phyloP scores from a whole-genome alignment of 2,329 filamentous ascomycete genomes.

The Aspergillus fijiensis region DNA sequence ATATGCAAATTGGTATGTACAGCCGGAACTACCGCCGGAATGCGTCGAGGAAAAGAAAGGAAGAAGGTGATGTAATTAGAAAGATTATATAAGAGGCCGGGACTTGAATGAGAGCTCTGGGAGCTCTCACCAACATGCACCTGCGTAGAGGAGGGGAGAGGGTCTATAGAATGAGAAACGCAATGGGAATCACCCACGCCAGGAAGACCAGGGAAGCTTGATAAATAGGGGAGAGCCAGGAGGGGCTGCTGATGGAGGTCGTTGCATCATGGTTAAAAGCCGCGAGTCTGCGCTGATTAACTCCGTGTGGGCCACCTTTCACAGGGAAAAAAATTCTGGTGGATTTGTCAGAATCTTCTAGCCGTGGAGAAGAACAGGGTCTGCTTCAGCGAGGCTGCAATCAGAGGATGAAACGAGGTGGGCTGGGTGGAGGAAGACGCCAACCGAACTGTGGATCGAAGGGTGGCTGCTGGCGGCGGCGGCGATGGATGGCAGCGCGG shows the following conservation, averaged over 20 bases:
- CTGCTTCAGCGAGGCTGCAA: background rate
- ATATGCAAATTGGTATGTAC: conserved; percentile 5
- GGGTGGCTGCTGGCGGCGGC: background rate
- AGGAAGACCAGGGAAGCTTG: background rate
- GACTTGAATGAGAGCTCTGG: background rate
- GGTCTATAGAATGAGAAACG: conserved; percentile 3
- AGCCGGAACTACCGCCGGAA: background rate
- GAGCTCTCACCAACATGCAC: conserved; percentile 3
- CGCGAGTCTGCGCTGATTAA: conserved; percentile 11
- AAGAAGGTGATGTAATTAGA: background rate
- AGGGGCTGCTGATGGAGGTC: background rate
- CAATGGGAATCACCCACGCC: background rate
- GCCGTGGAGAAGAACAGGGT: background rate
- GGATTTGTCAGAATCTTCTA: conserved; percentile 16
- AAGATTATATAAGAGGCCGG: background rate
- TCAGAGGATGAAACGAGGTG: background rate
- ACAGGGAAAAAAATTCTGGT: conserved; percentile 3
- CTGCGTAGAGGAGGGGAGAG: conserved; percentile 7
- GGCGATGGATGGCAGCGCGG: background rate
- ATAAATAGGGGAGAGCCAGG: background rate
- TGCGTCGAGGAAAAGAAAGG: background rate
- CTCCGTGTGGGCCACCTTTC: conserved; percentile 6
- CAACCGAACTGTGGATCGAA: background rate
- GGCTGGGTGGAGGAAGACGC: background rate
- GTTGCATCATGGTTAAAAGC: conserved; percentile 16